Evolutionary conservation across 2,329 filamentous ascomycete genomes (phyloP), one percentile per base, ranked within the genome.

Genomic region (Blastomyces parvus): DNA sequence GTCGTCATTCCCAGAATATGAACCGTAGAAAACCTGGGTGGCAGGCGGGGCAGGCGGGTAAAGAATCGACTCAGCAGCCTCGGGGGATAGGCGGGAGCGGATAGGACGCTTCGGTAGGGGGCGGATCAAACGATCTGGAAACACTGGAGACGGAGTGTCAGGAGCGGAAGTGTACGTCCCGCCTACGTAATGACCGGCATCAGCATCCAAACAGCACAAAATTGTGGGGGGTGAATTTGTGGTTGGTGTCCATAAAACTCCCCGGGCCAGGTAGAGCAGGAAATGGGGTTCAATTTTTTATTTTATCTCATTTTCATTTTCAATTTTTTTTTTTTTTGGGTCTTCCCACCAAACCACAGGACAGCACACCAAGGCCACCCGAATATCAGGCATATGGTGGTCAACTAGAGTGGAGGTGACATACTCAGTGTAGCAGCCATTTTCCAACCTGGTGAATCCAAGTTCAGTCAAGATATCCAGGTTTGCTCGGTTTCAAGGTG

Each of bases 51-150:
- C 84, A 3, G 89, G 86, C 9, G 93, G 92, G 70, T 91, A 96
- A 69, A 87, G 83, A 70, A 97, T 94, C 38, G 88, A 85, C 61
- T 88, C 87, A 63, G 89, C 91, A 70, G 89, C 87, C 74, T 96
- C 90, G 65, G 90, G 88, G 40, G 93, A 92, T 61, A 99, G 82
- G 63, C 90, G 87, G 74, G 94, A 91, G 70, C 92, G 90, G 62
- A 99, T 83, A 67, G 90, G 88, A 71, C 91, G 88, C 78, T 90
- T 94, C 53, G 94, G 94, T 65, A 99, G 80, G 63, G 94, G 94
- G 73, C 91, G 88, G 74, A 99, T 99, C 65, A 93, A 89, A 76
- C 94, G 88, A 74, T 96, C 90, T 68, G 91, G 91, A 74, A 90
- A 96, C 71, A 90, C 82, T 64, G 89, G 86, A 65, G 91, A 94